phyloP scores from a whole-genome alignment of 2,329 filamentous ascomycete genomes.

The Fusarium sp. region DNA sequence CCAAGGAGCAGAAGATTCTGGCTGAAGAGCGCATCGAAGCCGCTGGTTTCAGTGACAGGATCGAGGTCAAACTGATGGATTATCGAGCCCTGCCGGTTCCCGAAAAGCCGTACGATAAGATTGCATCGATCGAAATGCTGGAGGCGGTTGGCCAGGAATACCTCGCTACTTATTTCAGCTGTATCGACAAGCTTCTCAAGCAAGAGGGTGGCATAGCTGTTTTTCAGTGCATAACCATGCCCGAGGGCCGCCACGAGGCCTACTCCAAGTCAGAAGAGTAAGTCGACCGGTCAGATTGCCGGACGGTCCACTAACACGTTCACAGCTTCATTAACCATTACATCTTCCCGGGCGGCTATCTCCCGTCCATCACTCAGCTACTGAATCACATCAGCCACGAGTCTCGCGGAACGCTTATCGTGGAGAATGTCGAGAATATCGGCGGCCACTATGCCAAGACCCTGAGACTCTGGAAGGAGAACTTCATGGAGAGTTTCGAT shows the following conservation, averaged over 20 bases:
- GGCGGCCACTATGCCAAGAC: slow-evolving; percentile 82
- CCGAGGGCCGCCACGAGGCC: slow-evolving; percentile 76
- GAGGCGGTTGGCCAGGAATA: slow-evolving; percentile 81
- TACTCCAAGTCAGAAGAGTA: slow-evolving; percentile 78
- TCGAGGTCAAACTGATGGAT: slow-evolving; percentile 78
- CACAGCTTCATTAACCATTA: slow-evolving; percentile 79
- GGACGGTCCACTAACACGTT: slow-evolving; percentile 3
- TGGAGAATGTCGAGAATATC: slow-evolving; percentile 80
- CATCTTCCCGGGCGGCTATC: slow-evolving; percentile 84
- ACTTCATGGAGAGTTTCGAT: slow-evolving; percentile 76
- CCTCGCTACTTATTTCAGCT: slow-evolving; percentile 77
- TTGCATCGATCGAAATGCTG: slow-evolving; percentile 84
- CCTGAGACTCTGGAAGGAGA: slow-evolving; percentile 77
- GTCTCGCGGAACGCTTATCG: slow-evolving; percentile 73
- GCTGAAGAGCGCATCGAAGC: slow-evolving; percentile 76
- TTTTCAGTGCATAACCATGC: slow-evolving; percentile 86
- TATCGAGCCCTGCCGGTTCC: slow-evolving; percentile 75
- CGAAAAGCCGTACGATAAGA: slow-evolving; percentile 74
- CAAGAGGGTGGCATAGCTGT: slow-evolving; percentile 76
- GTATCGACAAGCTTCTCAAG: slow-evolving; percentile 76
- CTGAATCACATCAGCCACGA: slow-evolving; percentile 73
- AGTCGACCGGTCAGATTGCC: slow-evolving; percentile 41
- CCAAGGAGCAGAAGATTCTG: slow-evolving; percentile 77
- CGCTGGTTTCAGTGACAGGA: slow-evolving; percentile 72
- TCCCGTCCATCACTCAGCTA: slow-evolving; percentile 72